Evolutionary conservation across 805 yeast species (phyloP).

Genomic region (Barnettozyma salicaria): DNA sequence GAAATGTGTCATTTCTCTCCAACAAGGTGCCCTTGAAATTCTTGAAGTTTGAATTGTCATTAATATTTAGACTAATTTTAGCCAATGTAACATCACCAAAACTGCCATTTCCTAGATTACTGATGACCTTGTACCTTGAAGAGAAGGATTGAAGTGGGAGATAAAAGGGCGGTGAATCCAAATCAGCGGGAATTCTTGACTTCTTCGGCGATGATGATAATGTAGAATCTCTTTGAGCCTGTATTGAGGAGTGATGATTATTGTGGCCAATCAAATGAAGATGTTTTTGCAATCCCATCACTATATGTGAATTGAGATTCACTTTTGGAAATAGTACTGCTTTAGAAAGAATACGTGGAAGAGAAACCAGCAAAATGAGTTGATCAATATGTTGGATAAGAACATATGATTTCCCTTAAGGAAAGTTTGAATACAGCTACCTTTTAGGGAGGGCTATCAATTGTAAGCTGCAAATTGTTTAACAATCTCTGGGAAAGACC

Average conservation of each 20-base stretch:
- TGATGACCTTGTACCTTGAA: constrained; percentile 43
- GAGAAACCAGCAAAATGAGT: constrained; percentile 11
- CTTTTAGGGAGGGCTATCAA: too few species aligned
- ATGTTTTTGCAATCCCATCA: too few species aligned
- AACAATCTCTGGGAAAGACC: too few species aligned
- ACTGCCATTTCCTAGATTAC: constrained; percentile 64
- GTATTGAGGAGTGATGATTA: background rate
- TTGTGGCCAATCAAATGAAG: too few species aligned
- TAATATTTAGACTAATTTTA: constrained; percentile 33
- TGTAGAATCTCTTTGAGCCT: constrained; percentile 5
- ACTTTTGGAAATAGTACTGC: constrained; percentile 6
- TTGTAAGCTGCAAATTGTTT: too few species aligned
- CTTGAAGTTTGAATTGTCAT: constrained; percentile 15
- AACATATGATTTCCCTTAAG: constrained; percentile 5
- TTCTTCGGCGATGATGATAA: too few species aligned
- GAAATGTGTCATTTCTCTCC: constrained; percentile 29
- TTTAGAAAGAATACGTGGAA: constrained; percentile 10
- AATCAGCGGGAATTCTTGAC: constrained; percentile 31
- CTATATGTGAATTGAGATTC: too few species aligned
- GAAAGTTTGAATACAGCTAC: background rate
- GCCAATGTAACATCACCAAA: constrained; percentile 70
- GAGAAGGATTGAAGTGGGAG: constrained; percentile 40
- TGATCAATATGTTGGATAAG: constrained; percentile 6
- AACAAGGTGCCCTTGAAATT: constrained; percentile 39
- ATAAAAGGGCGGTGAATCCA: constrained; percentile 33